Evolutionary conservation across 177 flowering plant genomes (phyloP).

Genomic region (Vitis hybrid): DNA sequence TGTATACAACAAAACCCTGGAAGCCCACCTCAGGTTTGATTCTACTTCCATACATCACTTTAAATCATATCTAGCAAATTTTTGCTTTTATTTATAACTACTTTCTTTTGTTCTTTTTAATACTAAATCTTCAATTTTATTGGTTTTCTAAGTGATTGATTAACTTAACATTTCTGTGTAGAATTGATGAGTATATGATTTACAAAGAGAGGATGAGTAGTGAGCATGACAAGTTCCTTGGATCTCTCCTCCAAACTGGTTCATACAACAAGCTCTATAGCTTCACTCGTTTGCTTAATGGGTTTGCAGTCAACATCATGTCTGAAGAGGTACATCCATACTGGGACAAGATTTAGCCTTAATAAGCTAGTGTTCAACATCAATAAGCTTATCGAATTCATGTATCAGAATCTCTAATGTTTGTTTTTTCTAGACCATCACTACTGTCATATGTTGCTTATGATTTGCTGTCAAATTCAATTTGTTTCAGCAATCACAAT

Average conservation of each 20-base stretch:
- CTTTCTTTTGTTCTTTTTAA: background rate
- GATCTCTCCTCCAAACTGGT: conserved; percentile 35
- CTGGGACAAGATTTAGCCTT: too few relatives aligned
- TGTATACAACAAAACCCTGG: conserved; percentile 17
- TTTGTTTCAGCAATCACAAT: too few relatives aligned
- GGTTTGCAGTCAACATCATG: conserved; percentile 43
- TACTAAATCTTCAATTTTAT: background rate
- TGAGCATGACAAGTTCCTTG: conserved; percentile 45
- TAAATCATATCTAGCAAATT: too few relatives aligned
- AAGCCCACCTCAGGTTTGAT: conserved; percentile 25
- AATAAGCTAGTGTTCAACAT: background rate
- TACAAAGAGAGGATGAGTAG: conserved; percentile 40
- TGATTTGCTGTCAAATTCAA: background rate
- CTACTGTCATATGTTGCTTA: background rate
- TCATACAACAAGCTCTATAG: conserved; percentile 56
- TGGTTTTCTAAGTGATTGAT: background rate
- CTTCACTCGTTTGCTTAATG: conserved; percentile 57
- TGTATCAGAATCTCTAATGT: background rate
- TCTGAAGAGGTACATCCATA: conserved; percentile 40
- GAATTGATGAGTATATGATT: conserved; percentile 26
- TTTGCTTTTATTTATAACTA: too few relatives aligned
- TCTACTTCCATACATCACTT: background rate
- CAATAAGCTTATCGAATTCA: background rate
- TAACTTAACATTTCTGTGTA: background rate
- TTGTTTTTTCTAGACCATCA: background rate